Evolutionary conservation across 768 basidiomycete genomes (phyloP).

Genomic region (Mrakia gelida): DNA sequence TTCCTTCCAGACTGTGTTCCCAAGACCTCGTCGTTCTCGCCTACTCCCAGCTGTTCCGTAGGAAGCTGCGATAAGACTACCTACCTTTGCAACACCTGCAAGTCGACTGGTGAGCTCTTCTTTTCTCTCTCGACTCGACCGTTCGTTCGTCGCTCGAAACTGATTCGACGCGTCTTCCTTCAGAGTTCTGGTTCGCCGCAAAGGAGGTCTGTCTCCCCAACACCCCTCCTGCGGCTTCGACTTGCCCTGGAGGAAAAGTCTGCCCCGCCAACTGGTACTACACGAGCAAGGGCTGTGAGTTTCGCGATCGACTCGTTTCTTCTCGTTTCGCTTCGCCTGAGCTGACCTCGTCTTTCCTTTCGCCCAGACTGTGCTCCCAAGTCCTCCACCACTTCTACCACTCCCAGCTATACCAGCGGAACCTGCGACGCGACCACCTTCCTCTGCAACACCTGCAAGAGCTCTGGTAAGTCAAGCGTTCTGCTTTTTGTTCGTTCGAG

Average conservation of each 20-base stretch:
- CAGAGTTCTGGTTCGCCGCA: not conserved
- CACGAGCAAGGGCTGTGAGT: too few species aligned
- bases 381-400: too few species aligned
- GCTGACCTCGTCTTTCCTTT: too few species aligned
- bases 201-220: too few species aligned
- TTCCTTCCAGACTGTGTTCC: constrained; percentile 1
- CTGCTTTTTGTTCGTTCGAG: too few species aligned
- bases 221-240: too few species aligned
- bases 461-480: too few species aligned
- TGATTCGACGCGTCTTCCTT: not conserved
- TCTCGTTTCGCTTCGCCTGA: too few species aligned
- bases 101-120: not conserved
- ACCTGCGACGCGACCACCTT: not conserved
- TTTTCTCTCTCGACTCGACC: not conserved
- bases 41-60: not conserved
- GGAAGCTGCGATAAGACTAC: not conserved
- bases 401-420: not conserved
- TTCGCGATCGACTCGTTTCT: too few species aligned
- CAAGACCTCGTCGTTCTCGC: not conserved
- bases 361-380: not conserved
- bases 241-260: too few species aligned
- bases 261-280: too few species aligned
- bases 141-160: too few species aligned
- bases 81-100: not conserved
- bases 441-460: not conserved